Conservation (phyloP, 352 stramenopile genomes). For the Aphanomyces euteiches region DNA sequence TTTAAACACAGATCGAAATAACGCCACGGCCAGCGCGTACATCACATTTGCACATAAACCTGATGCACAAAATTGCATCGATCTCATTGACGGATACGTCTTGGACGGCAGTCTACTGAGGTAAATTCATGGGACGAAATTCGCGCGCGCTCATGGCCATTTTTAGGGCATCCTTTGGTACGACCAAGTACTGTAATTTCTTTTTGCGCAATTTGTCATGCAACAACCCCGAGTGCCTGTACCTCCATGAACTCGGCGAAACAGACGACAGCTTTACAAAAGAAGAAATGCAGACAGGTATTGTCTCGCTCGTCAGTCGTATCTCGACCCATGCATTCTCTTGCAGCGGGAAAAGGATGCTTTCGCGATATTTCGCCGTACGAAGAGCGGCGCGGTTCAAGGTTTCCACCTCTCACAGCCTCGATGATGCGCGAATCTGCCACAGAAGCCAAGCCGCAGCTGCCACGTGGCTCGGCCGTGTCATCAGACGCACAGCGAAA, state of each 20-base stretch:
- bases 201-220: constrained; percentile 89
- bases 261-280: constrained; percentile 93
- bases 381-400: constrained; percentile 15
- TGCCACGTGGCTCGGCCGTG: neutral
- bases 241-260: constrained; percentile 90
- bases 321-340: too few species aligned
- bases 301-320: neutral
- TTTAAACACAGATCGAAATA: constrained; percentile 59
- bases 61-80: constrained; percentile 87
- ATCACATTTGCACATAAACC: constrained; percentile 91
- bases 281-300: constrained; percentile 89
- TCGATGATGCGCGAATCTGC: constrained; percentile 7
- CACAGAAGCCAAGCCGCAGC: constrained; percentile 1
- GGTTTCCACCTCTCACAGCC: constrained; percentile 8
- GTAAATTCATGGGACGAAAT: constrained; percentile 32
- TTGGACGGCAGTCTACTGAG: constrained; percentile 73
- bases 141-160: neutral
- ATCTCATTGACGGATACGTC: constrained; percentile 88
- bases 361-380: constrained; percentile 47
- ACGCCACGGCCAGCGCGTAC: constrained; percentile 87
- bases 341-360: constrained; percentile 48
- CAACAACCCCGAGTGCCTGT: constrained; percentile 93
- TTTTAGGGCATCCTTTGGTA: constrained; percentile 87
- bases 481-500: constrained; percentile 53
- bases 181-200: constrained; percentile 95